Conservation (phyloP, 805 yeast species). For the Spathaspora passalidarum region DNA sequence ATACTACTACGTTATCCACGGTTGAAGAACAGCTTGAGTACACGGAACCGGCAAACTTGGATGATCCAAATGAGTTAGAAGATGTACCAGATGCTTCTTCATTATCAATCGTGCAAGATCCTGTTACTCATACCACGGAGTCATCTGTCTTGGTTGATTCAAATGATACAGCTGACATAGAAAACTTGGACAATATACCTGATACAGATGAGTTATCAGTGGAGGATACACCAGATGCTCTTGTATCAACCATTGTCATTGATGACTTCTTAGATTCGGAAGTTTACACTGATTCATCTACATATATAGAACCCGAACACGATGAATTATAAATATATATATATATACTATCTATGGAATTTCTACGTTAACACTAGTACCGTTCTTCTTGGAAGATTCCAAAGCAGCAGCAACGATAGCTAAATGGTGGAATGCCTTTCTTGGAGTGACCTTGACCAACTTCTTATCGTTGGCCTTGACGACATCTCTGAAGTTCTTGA, state of each 20-base stretch:
- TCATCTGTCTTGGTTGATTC: too few relatives aligned
- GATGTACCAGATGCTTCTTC: too few relatives aligned
- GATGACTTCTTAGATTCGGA: neutral
- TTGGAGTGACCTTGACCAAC: constrained; percentile 60
- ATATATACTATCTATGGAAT: constrained; percentile 12
- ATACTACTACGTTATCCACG: too few relatives aligned
- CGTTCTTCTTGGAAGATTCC: constrained; percentile 58
- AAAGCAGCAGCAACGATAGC: constrained; percentile 86
- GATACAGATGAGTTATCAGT: too few relatives aligned
- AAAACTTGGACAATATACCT: too few relatives aligned
- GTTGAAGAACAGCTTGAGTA: too few relatives aligned
- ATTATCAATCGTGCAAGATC: too few relatives aligned
- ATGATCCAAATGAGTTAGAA: too few relatives aligned
- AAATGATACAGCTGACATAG: too few relatives aligned
- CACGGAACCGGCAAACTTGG: too few relatives aligned
- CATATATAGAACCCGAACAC: neutral
- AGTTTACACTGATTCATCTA: neutral
- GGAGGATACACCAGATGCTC: too few relatives aligned
- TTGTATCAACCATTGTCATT: neutral
- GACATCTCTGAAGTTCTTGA: constrained; percentile 53
- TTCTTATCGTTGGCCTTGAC: constrained; percentile 59
- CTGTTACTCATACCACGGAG: too few relatives aligned
- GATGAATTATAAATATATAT: constrained; percentile 12
- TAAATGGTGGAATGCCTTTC: constrained; percentile 84
- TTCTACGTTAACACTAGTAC: constrained; percentile 49